Percentiles rank a stretch among this genome's conserved stretches.
Evolutionary conservation across 805 yeast species (phyloP).

Genomic region (Kurtzmaniella cleridarum): DNA sequence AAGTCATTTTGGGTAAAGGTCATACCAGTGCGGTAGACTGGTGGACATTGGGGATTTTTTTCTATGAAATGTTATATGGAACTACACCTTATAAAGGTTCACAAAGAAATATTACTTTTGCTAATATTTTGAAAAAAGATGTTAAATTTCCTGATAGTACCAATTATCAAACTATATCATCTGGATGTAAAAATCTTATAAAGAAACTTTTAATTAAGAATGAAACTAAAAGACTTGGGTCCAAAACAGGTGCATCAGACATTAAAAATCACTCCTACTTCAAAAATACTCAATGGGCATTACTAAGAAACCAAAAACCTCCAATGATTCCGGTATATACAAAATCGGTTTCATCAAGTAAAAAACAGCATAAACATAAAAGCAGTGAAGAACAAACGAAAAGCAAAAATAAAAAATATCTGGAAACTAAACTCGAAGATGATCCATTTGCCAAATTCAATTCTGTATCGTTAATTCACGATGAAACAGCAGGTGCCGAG

Average conservation of each 20-base stretch:
- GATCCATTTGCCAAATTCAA: conserved; percentile 86
- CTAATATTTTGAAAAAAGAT: conserved; percentile 79
- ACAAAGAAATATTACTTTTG: conserved; percentile 83
- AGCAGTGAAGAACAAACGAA: conserved; percentile 10
- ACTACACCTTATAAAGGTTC: conserved; percentile 95
- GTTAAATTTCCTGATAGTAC: conserved; percentile 67
- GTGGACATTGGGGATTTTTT: conserved; percentile 96
- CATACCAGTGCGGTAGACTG: conserved; percentile 98
- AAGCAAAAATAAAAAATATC: conserved; percentile 7
- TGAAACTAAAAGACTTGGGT: conserved; percentile 83
- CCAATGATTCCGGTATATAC: conserved; percentile 88
- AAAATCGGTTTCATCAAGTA: conserved; percentile 16
- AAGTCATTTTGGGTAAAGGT: conserved; percentile 93
- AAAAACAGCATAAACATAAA: conserved; percentile 12
- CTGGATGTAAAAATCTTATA: conserved; percentile 73
- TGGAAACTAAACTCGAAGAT: conserved; percentile 19
- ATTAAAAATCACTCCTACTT: conserved; percentile 87
- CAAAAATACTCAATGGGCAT: conserved; percentile 92
- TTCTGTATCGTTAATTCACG: conserved; percentile 81
- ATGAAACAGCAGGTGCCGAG: conserved; percentile 44
- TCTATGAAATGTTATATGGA: conserved; percentile 93
- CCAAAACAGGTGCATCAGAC: conserved; percentile 92
- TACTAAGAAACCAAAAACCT: conserved; percentile 85
- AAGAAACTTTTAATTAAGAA: conserved; percentile 82
- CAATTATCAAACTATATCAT: conserved; percentile 49